Conservation (phyloP, 2,329 filamentous ascomycete species). For the Blumeriella jaapii region DNA sequence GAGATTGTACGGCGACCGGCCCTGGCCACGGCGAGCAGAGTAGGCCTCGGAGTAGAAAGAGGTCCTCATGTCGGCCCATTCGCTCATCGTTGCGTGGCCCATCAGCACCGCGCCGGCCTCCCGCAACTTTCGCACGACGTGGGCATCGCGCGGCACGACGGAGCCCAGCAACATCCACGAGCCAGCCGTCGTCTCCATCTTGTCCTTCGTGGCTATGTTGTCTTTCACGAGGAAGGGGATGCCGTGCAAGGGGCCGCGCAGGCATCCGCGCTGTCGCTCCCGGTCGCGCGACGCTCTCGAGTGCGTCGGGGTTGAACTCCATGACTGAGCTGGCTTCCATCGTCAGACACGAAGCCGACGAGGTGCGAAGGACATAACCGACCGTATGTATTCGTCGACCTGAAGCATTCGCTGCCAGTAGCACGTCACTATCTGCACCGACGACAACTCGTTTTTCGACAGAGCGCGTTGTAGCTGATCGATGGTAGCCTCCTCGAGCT, state of each 20-base stretch:
- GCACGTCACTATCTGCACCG: slow-evolving; percentile 47
- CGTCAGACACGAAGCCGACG: slow-evolving; percentile 4
- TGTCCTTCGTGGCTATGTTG: slow-evolving; percentile 56
- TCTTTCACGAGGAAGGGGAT: slow-evolving; percentile 70
- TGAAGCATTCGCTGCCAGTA: slow-evolving; percentile 51
- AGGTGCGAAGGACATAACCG: slow-evolving; percentile 13
- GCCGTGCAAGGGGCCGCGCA: slow-evolving; percentile 59
- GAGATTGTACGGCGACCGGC: slow-evolving; percentile 55
- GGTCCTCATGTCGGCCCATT: slow-evolving; percentile 65
- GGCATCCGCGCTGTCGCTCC: slow-evolving; percentile 43
- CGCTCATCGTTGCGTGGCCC: slow-evolving; percentile 58
- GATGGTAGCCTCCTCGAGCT: slow-evolving; percentile 58
- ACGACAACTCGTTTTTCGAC: slow-evolving; percentile 41
- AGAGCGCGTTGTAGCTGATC: slow-evolving; percentile 53
- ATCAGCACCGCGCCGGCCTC: slow-evolving; percentile 52
- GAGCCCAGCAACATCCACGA: slow-evolving; percentile 54
- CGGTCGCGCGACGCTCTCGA: slow-evolving; percentile 44
- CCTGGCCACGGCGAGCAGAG: slow-evolving; percentile 51
- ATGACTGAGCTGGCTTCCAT: slow-evolving; percentile 42
- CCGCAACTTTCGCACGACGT: slow-evolving; percentile 49
- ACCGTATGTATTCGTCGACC: slow-evolving; percentile 55
- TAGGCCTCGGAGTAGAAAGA: slow-evolving; percentile 59
- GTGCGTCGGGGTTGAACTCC: slow-evolving; percentile 56
- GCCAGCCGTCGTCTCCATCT: slow-evolving; percentile 64
- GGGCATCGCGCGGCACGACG: slow-evolving; percentile 55